Evolutionary conservation across 768 basidiomycete species (phyloP), one percentile per base, ranked within the genome.

Genomic region (Tephrocybe sp.): DNA sequence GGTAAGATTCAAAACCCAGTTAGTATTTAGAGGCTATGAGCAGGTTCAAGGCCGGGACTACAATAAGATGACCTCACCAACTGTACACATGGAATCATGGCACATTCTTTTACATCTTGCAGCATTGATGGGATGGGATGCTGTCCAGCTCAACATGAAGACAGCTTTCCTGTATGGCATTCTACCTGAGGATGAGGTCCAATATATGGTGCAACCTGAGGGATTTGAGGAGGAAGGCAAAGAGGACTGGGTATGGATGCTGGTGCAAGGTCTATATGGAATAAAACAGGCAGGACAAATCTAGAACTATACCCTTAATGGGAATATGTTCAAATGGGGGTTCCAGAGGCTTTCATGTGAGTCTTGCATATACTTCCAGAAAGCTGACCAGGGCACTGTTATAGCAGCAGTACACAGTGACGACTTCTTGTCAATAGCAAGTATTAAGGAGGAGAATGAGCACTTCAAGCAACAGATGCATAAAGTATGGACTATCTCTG

Each of bases 251-350:
- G 32, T 34, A n/a, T 34, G 32, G 6, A 34, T 5, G 15, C 15
- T 34, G 32, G 42, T 21, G 30, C 30, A 32, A 13, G 42, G 28
- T 7, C 21, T 32, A 19, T 44, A 44, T 22, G 30, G 42, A 5
- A 44, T 44, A 30, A 44, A 44, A n/a, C 42, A 44, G 9, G 42
- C 42, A 4, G 42, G 42, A 6, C 11, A 30, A 34, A 34, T 34
- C 12, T 34, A 16, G 32, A 34, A 34, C 32, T 15, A 34, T 5
- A n/a, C 32, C 13, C 18, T 44, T 3, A n/a, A 44, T 16, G 18
- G 15, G 4, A 11, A 31, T 12, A 44, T 44, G 42, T 6, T 5
- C 13, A 15, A 18, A 35, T 36, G 31, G 44, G 44, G 31, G 24
- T 45, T 45, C 18, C 18, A 15, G 0, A 19, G 44, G 2, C 44